Percentiles rank a stretch among this genome's conserved stretches.
Evolutionary conservation across 2,329 filamentous ascomycete species (phyloP).

Genomic region (Fusarium cyanostomum): DNA sequence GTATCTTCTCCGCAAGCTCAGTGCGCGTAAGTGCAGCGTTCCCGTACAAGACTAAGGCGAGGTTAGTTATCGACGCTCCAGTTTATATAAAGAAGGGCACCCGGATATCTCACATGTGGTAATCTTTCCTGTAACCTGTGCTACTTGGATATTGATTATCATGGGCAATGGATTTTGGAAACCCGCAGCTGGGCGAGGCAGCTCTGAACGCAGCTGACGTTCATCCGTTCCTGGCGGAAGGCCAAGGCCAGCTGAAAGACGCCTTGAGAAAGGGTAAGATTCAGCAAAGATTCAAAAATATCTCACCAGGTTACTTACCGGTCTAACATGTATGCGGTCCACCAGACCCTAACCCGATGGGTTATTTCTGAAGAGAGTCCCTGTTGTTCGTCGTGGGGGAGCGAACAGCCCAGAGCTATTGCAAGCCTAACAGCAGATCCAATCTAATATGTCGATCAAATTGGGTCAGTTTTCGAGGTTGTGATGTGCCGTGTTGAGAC

Average conservation of each 20-base stretch:
- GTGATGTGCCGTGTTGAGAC: background rate
- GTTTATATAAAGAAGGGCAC: too few species aligned
- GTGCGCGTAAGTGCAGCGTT: constrained; percentile 37
- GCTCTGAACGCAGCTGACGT: constrained; percentile 41
- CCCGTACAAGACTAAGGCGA: constrained; percentile 37
- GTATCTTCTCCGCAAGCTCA: constrained; percentile 42
- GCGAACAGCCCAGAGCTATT: constrained; percentile 40
- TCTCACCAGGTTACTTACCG: constrained; percentile 19
- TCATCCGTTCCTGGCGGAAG: constrained; percentile 42
- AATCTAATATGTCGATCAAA: constrained; percentile 20
- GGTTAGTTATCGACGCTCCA: background rate
- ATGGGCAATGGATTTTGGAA: constrained; percentile 41
- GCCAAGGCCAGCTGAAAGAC: constrained; percentile 41
- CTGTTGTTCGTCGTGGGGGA: constrained; percentile 39
- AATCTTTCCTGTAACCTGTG: constrained; percentile 42
- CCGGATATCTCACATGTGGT: constrained; percentile 38
- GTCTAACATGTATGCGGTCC: constrained; percentile 46
- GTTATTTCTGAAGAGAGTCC: constrained; percentile 41
- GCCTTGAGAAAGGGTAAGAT: constrained; percentile 8
- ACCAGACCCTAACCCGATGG: constrained; percentile 43
- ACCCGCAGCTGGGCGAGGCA: constrained; percentile 37
- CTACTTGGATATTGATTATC: constrained; percentile 42
- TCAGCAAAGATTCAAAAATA: background rate
- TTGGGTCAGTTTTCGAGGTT: background rate
- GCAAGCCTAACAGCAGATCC: constrained; percentile 42